Evolutionary conservation across 345 rosid species (phyloP), one percentile per base, ranked within the genome.

Genomic region (Eucalyptus marginata): DNA sequence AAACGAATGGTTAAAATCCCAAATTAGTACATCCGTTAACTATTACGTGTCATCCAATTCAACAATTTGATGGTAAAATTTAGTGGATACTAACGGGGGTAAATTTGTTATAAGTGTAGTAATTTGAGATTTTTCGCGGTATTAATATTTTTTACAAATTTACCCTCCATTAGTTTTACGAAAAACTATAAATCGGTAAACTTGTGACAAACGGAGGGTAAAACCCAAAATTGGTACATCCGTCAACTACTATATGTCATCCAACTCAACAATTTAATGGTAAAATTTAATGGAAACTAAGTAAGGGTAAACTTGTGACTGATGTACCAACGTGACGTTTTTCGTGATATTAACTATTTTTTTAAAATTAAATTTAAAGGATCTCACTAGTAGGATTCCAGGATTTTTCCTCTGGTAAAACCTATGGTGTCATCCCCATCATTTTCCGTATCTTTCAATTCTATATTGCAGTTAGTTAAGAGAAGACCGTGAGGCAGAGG

Each of bases 211-310:
- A 52, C 0, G 4, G 0, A 52, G 2, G 4, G 10, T 18, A 52
- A 18, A 20, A 52, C 0, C 0, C 58, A 8, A 52, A 52, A 20
- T 0, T 1, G 1, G 0, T 52, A 52, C 1, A 18, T 0, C 0
- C 0, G 0, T 52, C 5, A 52, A 8, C 25, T 7, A 0, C 8
- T 7, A 52, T 20, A 0, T 52, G 58, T 52, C 0, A 52, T 52
- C 0, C 0, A 52, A 52, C 0, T 52, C 0, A 52, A 0, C 5
- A 52, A 1, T 52, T 20, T 52, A 10, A 3, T 18, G 2, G 0
- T 52, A 20, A 52, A 52, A 18, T 0, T 20, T 52, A 1, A 52
- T 0, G 0, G 0, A 52, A 52, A 20, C 5, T 52, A 52, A 7
- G 2, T 0, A 52, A 52, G 2, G 2, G 1, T 52, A 52, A 52